Conservation (phyloP, 345 rosid species). For the rapeseed (Brassica napus) region Da-Ae NC_063442.1:5898001-5898500, state of each 20-base stretch:
- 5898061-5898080: conserved; percentile 94
- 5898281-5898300: conserved; percentile 99
- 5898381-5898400: conserved; percentile 97
- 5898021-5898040: conserved; percentile 96
- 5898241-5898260: conserved; percentile 95
- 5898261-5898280: conserved; percentile 99
- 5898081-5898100: conserved; percentile 97
- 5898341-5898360: conserved; percentile 92
- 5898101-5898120: conserved; percentile 95
- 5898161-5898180: not conserved
- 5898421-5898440: conserved; percentile 90
- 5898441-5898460: conserved; percentile 83
- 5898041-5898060: conserved; percentile 93
- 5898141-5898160: conserved; percentile 8
- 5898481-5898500: not conserved
- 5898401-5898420: conserved; percentile 91
- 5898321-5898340: conserved; percentile 98
- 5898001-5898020: conserved; percentile 49
- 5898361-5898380: conserved; percentile 92
- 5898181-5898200: conserved; percentile 18
- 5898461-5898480: conserved; percentile 5
- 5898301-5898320: conserved; percentile 94
- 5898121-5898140: conserved; percentile 87
- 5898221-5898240: conserved; percentile 91
- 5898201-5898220: conserved; percentile 10